Conservation (phyloP, 306 rosid species). For the Alnus glutinosa region DNA sequence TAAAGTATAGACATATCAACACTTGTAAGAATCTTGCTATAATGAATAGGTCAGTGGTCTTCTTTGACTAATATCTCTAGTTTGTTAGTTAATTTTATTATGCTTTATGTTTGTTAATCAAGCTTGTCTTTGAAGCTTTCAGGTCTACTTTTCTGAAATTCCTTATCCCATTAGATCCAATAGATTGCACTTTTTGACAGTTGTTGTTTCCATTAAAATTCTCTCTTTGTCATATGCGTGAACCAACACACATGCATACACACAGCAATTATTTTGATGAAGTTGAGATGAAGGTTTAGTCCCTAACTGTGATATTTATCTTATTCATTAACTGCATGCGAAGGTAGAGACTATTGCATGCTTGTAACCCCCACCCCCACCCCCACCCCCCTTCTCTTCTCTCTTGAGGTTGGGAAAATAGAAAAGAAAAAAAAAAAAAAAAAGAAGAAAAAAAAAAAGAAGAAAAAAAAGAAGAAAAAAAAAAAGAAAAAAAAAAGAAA, state of each 20-base stretch:
- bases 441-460: too few species aligned
- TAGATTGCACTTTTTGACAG: constrained; percentile 2
- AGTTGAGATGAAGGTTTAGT: not conserved
- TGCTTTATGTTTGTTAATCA: constrained; percentile 20
- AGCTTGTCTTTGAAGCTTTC: constrained; percentile 23
- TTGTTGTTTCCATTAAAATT: not conserved
- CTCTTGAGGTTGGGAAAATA: not conserved
- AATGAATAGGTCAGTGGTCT: constrained; percentile 37
- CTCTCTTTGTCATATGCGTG: not conserved
- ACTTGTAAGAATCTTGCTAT: constrained; percentile 31
- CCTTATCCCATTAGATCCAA: constrained; percentile 2
- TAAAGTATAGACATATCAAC: constrained; percentile 27
- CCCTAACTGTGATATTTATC: not conserved
- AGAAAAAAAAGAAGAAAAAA: too few species aligned
- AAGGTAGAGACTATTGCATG: not conserved
- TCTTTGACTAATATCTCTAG: constrained; percentile 26
- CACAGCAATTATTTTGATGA: not conserved
- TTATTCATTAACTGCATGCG: not conserved
- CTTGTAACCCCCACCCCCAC: not conserved
- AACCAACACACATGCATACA: not conserved
- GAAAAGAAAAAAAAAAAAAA: too few species aligned
- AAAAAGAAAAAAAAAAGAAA: too few species aligned
- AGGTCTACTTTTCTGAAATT: constrained; percentile 10
- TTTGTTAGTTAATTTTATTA: constrained; percentile 29
- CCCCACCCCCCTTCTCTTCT: not conserved